Percentiles rank a stretch among this genome's conserved stretches.
Evolutionary conservation across 768 basidiomycete genomes (phyloP).

Genomic region (Daedaleopsis sinensis): DNA sequence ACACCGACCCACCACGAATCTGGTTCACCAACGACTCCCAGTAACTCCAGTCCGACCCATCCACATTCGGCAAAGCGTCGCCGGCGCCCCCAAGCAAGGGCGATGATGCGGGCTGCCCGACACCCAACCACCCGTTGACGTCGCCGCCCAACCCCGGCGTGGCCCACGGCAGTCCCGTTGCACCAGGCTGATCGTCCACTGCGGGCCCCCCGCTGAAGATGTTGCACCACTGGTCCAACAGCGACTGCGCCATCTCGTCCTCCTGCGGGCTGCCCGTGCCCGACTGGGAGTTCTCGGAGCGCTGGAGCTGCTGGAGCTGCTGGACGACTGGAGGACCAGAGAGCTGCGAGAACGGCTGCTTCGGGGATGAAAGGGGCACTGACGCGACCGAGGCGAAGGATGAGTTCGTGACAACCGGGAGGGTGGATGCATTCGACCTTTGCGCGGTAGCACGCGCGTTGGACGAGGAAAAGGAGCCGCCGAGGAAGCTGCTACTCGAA

Average conservation of each 20-base stretch:
- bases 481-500: not conserved
- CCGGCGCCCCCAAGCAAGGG: constrained; percentile 40
- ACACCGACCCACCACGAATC: constrained; percentile 42
- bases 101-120: constrained; percentile 22
- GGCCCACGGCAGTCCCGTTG: constrained; percentile 55
- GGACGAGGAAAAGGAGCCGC: constrained; percentile 4
- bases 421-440: constrained; percentile 20
- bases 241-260: constrained; percentile 76
- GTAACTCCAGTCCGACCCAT: constrained; percentile 75
- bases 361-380: constrained; percentile 6
- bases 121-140: constrained; percentile 59
- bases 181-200: constrained; percentile 32
- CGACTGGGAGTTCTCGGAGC: constrained; percentile 58
- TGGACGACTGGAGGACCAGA: constrained; percentile 41
- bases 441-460: constrained; percentile 9
- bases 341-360: constrained; percentile 3
- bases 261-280: constrained; percentile 69
- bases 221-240: constrained; percentile 86
- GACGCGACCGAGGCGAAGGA: constrained; percentile 30
- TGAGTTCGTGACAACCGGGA: constrained; percentile 15
- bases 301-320: constrained; percentile 64
- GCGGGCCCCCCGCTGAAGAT: constrained; percentile 70
- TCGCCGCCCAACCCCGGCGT: constrained; percentile 55
- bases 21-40: constrained; percentile 79
- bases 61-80: constrained; percentile 52